Evolutionary conservation across 495 filamentous ascomycete genomes (phyloP), one percentile per base, ranked within the genome.

Genomic region (Lentithecium fluviatile): DNA sequence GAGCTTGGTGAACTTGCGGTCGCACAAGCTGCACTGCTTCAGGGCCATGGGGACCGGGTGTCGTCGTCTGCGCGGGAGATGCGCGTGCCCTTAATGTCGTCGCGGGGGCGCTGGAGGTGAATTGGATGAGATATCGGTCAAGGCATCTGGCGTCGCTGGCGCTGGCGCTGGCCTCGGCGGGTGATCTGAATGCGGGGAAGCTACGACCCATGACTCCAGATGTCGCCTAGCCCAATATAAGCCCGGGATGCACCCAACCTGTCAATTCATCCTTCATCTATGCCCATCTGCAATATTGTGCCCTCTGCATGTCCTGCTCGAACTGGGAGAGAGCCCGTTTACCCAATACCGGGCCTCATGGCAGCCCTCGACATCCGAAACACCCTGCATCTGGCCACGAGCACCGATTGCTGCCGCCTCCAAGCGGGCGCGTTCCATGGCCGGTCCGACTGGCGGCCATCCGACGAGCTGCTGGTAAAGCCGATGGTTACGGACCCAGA

Each of bases 1-100:
- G 17, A 78, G 79, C 69, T 82, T 82, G 65, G 77, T 78, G 71
- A 80, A 82, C 52, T 73, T 76, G 46, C 78, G 73, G 56, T 79
- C 77, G 71, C 79, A 82, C 56, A 79, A 76, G 37, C 66, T 73
- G 61, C 79, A 82, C 69, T 80, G 77, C 69, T 73, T 76, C 55
- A 79, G 66, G 63, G 79, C 76, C 77, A 79, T 65, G 56, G 40
- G 4, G 3, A 3, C 3, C 13, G 5, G 36, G 50, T 40, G 32
- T 43, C 24, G 50, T 54, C 17, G 49, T 34, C 1, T n/a, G n/a
- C n/a, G n/a, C n/a, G n/a, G n/a, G n/a, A n/a, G n/a, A n/a, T n/a
- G n/a, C n/a, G n/a, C n/a, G n/a, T n/a, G n/a, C n/a, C n/a, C n/a
- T n/a, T n/a, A n/a, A n/a, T n/a, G 43, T 52, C 38, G 61, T 15